Base-by-base conservation (phyloP, 2,329 filamentous ascomycete species). In the Cladosporium sp. region DNA sequence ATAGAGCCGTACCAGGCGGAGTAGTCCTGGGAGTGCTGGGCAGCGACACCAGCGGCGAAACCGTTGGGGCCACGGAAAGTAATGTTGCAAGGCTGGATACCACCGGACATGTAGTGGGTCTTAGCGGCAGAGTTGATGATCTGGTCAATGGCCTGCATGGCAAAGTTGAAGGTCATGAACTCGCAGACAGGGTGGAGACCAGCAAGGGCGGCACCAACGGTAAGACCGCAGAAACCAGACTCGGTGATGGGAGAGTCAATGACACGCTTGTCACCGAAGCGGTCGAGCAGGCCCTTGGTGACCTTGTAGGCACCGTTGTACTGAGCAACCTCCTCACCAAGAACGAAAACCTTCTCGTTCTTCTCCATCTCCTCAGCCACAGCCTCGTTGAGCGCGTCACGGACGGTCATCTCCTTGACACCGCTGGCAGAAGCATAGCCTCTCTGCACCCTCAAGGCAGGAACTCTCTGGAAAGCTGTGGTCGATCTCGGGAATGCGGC, bases 151-250 rank as follows among this genome's bases (percentile, higher is more conserved):
- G 94, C 91, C 81, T 99, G 94, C 94, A 99, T 99, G 77, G 94
- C 93, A 75, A 97, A 97, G 85, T 99, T 99, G 86, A 96, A 97
- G 71, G 94, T 99, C 94, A 99, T 99, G 84, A 99, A 99, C 81
- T 99, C 94, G 84, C 89, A 94, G 68, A 99, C 84, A 61, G 94
- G 94, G 79, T 95, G 89, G 68, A 99, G 83, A 65, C 94, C 94
- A 74, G 91, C 93, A 69, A 99, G 85, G 61, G 94, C 94, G 73
- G 94, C 91, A 77, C 94, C 94, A 64, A 97, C 88, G 55, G 93
- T 93, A 62, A 99, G 83, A 83, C 94, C 94, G 72, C 81, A 83
- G 81, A 99, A 99, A 69, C 94, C 94, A 70, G 89, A 92, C 80
- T 99, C 94, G 61, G 94, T 99, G 78, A 99, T 99, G 72, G 94